phyloP scores from a whole-genome alignment of 306 rosid genomes.

The Boehmeria nivea region DNA sequence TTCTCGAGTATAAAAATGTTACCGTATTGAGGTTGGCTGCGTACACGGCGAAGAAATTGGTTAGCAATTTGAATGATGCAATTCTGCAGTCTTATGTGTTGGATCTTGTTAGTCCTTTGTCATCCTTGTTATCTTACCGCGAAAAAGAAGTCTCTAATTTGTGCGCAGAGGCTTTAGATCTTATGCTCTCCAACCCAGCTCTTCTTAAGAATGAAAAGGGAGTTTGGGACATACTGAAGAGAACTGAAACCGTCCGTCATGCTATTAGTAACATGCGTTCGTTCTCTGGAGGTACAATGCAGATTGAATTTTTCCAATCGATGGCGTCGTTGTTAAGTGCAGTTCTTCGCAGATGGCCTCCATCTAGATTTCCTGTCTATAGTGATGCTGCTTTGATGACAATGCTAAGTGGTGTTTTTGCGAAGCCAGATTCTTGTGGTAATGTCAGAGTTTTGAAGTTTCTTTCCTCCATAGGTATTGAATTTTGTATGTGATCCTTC shows the following conservation, averaged over 20 bases:
- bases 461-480: conserved; percentile 75
- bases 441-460: conserved; percentile 59
- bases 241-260: conserved; percentile 34
- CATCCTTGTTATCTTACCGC: conserved; percentile 47
- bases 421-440: conserved; percentile 28
- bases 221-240: conserved; percentile 52
- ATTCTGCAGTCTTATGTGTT: conserved; percentile 39
- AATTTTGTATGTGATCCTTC: conserved; percentile 8
- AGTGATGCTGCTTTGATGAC: conserved; percentile 48
- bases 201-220: conserved; percentile 43
- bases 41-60: conserved; percentile 51
- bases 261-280: conserved; percentile 36
- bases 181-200: conserved; percentile 48
- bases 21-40: conserved; percentile 46
- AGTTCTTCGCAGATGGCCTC: conserved; percentile 61
- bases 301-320: conserved; percentile 47
- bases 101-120: conserved; percentile 63
- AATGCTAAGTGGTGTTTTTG: conserved; percentile 37
- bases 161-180: conserved; percentile 57
- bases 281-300: too few relatives aligned
- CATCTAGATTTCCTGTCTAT: conserved; percentile 62
- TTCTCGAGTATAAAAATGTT: conserved; percentile 51
- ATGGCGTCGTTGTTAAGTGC: conserved; percentile 70
- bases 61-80: conserved; percentile 42
- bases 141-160: conserved; percentile 47